phyloP scores from a whole-genome alignment of 768 basidiomycete genomes.

The Trametes cingulata region DNA sequence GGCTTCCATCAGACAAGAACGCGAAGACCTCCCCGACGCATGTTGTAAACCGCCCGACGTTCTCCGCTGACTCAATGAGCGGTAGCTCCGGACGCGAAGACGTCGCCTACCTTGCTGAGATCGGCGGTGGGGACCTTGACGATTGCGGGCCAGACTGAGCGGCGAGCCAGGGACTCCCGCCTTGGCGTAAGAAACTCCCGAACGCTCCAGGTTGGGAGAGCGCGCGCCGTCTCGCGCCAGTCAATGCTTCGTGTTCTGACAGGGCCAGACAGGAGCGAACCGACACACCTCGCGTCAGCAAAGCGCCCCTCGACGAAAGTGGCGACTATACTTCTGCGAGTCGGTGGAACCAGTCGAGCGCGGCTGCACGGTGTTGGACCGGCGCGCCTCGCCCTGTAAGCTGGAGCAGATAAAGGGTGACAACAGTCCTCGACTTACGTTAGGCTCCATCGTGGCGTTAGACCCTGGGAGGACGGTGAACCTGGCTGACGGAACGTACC shows the following conservation, averaged over 20 bases:
- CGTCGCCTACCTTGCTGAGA: background rate
- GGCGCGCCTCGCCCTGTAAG: background rate
- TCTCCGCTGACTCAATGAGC: conserved; percentile 10
- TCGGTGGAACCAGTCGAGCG: background rate
- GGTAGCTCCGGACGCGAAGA: conserved; percentile 4
- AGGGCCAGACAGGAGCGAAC: background rate
- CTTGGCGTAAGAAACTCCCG: background rate
- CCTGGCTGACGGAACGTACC: background rate
- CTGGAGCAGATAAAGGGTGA: background rate
- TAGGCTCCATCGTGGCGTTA: background rate
- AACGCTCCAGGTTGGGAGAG: background rate
- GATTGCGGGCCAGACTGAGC: background rate
- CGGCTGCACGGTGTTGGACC: background rate
- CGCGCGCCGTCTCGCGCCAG: background rate
- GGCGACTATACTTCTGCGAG: background rate
- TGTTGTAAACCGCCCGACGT: background rate
- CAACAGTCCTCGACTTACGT: conserved; percentile 1
- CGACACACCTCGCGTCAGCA: background rate
- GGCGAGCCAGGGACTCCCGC: background rate
- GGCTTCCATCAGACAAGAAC: conserved; percentile 2
- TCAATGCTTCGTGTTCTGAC: background rate
- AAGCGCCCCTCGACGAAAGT: background rate
- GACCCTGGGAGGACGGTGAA: background rate
- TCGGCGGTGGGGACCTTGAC: background rate
- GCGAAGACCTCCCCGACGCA: conserved; percentile 1